Percentiles rank a stretch among this genome's conserved stretches.
phyloP scores from a whole-genome alignment of 2,329 filamentous ascomycete species.

The Aspergillus quadrilineatus region DNA sequence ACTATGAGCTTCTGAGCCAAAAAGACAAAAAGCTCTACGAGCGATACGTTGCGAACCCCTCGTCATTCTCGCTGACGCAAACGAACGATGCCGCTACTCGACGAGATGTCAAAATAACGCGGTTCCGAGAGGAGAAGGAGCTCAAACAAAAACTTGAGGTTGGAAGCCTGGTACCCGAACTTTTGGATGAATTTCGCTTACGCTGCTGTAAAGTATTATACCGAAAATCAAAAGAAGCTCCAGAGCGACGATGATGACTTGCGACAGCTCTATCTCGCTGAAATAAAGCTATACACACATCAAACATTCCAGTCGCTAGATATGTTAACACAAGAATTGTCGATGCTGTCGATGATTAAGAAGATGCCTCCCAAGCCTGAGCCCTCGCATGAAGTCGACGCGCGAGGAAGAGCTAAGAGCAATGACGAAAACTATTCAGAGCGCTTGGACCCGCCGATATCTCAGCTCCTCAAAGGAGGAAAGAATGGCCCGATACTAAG shows the following conservation, averaged over 20 bases:
- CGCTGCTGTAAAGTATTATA: constrained; percentile 53
- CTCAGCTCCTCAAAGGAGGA: constrained; percentile 46
- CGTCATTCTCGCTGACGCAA: constrained; percentile 70
- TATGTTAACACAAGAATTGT: constrained; percentile 76
- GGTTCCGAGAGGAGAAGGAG: constrained; percentile 81
- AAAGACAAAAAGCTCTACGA: constrained; percentile 69
- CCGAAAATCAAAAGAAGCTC: constrained; percentile 58
- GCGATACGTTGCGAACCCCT: constrained; percentile 68
- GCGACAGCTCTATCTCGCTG: constrained; percentile 73
- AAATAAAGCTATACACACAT: constrained; percentile 71
- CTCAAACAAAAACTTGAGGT: constrained; percentile 80
- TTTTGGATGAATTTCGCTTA: constrained; percentile 29
- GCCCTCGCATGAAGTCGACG: constrained; percentile 34
- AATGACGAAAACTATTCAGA: constrained; percentile 64
- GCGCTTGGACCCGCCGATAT: constrained; percentile 67
- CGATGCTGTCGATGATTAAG: constrained; percentile 74
- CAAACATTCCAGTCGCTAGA: constrained; percentile 86
- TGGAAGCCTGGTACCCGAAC: constrained; percentile 22
- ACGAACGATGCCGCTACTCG: constrained; percentile 66
- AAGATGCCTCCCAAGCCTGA: constrained; percentile 45
- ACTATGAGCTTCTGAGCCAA: constrained; percentile 69
- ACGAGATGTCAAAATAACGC: constrained; percentile 79
- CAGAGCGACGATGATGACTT: constrained; percentile 82
- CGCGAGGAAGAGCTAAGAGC: constrained; percentile 48
- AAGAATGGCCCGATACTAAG: constrained; percentile 72